Base-by-base conservation (phyloP, 345 rosid species). In the Citrus trifoliata region DNA sequence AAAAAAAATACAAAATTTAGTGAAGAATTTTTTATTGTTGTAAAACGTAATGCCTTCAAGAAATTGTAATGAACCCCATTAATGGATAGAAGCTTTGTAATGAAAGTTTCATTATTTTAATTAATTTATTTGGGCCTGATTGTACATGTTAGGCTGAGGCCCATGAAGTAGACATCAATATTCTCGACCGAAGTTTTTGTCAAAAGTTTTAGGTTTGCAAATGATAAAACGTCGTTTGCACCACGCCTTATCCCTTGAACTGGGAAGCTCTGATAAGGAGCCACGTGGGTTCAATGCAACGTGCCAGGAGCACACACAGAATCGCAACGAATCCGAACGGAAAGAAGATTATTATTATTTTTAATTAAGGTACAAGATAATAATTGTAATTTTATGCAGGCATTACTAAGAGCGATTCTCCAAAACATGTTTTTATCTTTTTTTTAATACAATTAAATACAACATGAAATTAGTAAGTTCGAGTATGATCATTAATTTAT, bases 41-140 rank as follows among this genome's bases (percentile, higher is more conserved):
- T 67, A 64, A 60, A 62, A 32, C 76, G 42, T 76, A 65, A 38
- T 76, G 6, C 28, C 25, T 28, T 21, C 0, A 48, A 22, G 61
- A 65, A 73, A n/a, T 69, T 80, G 79, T 67, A 40, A 69, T 63
- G 69, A 63, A 76, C 32, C 33, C 28, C 28, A 14, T 8, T 0
- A 40, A 14, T 38, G 21, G 24, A 68, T 3, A 38, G 1, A 37
- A 67, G 22, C 9, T 33, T 33, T 33, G 28, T 30, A 7, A 4
- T 21, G 30, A 68, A 42, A 40, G 42, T 24, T n/a, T 10, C 32
- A 16, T 8, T 1, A 3, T 13, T 12, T 37, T 1, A 37, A 37
- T 37, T 37, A 0, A 37, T 6, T 37, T 5, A 7, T 37, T 6
- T 4, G 35, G 37, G 30, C 35, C 5, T 14, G 55, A 48, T 48